Evolutionary conservation across 1,284 basidiomycete species (phyloP), one percentile per base, ranked within the genome.

Genomic region (Chalciporus sp.): DNA sequence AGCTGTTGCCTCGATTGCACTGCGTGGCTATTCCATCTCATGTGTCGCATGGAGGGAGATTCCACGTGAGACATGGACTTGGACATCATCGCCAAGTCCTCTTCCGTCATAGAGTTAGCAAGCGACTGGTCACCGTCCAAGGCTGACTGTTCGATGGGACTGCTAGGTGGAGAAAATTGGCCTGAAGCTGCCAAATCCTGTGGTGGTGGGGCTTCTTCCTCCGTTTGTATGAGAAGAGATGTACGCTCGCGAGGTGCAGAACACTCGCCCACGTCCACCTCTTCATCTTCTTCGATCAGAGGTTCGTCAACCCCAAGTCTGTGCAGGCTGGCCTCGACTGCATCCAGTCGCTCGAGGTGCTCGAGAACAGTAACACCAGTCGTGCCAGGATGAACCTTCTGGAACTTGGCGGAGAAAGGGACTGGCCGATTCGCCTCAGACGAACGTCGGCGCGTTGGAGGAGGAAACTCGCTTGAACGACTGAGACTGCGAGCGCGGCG

Each of bases 331-430:
- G 87, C 87, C 62, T 92, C 90, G 17, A 92, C 90, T 10, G 84
- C 86, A 64, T 92, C 90, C 41, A 92, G 70, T 35, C 88, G 82
- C 65, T 92, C 90, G 62, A 92, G 78, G 61, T 92, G 90, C 62
- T 91, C 90, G 27, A 92, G 76, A 44, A 92, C 85, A 4, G 85
- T 86, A 27, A 92, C 90, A 1, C 67, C 90, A 2, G 88, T 91
- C 29, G 89, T 90, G 42, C 87, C 89, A 33, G 88, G 88, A 65
- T 90, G 88, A 26, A 92, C 83, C 47, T 84, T 80, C 64, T 88
- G 83, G 68, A 89, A 88, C 70, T 89, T 91, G 26, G 83, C 82
- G 16, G 85, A 83, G 68, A 92, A 91, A 1, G 90, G 88, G 4
- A 92, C 86, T 1, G 90, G 90, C 28, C 90, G 80, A 27, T 81